These are phyloP conservation scores for Parastagonospora avenae DNA, from an alignment of 2,329 filamentous ascomycete genomes.

Conservation along the genomic window DNA sequence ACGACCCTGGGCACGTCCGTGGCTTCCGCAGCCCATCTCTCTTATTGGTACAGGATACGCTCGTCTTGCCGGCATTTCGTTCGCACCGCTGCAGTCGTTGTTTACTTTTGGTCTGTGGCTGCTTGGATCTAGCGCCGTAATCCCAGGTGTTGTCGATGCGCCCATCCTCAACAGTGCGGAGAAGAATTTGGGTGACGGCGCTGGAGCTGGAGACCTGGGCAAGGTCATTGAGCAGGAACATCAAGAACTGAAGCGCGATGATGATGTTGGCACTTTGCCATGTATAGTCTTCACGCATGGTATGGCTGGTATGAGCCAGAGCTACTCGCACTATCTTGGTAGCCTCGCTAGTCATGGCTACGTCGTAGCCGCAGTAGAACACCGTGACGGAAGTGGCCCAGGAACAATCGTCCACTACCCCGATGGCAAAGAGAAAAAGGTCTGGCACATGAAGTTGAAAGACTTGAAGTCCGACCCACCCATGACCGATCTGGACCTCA, in stretches of 20 bases:
- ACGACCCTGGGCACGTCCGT: conserved; percentile 46
- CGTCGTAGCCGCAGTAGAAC: conserved; percentile 54
- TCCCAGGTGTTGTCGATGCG: conserved; percentile 52
- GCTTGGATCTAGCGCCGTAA: conserved; percentile 48
- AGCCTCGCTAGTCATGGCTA: conserved; percentile 54
- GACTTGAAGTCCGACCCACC: conserved; percentile 41
- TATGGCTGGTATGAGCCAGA: conserved; percentile 52
- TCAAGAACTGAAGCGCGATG: conserved; percentile 31
- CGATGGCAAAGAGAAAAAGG: conserved; percentile 36
- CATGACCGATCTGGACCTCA: conserved; percentile 45
- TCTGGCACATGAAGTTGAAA: conserved; percentile 46
- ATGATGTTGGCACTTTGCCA: conserved; percentile 41
- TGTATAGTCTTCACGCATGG: conserved; percentile 55
- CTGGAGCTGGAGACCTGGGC: conserved; percentile 16
- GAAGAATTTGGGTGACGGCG: conserved; percentile 23
- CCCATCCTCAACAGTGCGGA: conserved; percentile 40
- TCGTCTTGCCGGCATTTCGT: conserved; percentile 47
- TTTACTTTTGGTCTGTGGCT: conserved; percentile 51
- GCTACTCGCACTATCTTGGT: conserved; percentile 53
- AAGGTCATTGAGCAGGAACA: conserved; percentile 26
- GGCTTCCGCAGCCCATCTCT: conserved; percentile 52
- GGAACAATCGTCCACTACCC: conserved; percentile 48
- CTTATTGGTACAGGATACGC: conserved; percentile 53
- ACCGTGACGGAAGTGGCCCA: conserved; percentile 54
- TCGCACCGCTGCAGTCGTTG: conserved; percentile 40